Evolutionary conservation across 306 rosid species (phyloP).

Genomic region (Mimosa pudica): DNA sequence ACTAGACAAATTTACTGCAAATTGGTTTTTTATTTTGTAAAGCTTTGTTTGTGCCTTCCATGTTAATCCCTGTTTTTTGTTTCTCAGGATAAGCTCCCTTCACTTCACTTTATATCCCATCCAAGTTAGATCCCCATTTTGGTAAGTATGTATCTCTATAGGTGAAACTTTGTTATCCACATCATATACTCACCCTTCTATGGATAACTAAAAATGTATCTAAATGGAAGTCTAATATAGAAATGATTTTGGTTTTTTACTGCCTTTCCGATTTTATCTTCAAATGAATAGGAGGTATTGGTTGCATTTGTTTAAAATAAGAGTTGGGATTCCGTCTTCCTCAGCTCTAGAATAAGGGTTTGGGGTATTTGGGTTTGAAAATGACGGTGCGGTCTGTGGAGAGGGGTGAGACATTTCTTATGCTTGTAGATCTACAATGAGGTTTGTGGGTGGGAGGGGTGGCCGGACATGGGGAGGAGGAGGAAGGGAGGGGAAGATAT

Average conservation of each 20-base stretch:
- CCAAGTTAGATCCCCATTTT: not conserved
- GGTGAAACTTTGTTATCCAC: not conserved
- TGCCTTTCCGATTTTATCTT: not conserved
- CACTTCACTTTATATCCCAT: too few relatives aligned
- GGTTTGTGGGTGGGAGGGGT: too few relatives aligned
- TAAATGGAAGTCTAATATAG: constrained; percentile 9
- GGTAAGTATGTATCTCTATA: too few relatives aligned
- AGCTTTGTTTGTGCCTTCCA: not conserved
- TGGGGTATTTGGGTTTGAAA: too few relatives aligned
- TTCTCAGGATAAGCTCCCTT: constrained; percentile 23
- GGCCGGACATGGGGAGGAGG: too few relatives aligned
- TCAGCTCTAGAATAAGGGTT: too few relatives aligned
- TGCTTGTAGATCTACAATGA: too few relatives aligned
- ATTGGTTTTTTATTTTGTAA: constrained; percentile 26
- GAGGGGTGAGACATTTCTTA: too few relatives aligned
- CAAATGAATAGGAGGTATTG: not conserved
- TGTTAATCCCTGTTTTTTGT: constrained; percentile 37
- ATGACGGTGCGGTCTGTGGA: too few relatives aligned
- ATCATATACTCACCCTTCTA: constrained; percentile 13
- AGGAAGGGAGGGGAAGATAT: too few relatives aligned
- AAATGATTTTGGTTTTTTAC: not conserved
- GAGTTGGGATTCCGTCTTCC: too few relatives aligned
- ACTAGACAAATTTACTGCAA: constrained; percentile 17
- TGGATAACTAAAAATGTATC: constrained; percentile 1
- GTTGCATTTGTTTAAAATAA: too few relatives aligned